Percentiles rank a stretch among this genome's conserved stretches.
Evolutionary conservation across 148 eudicot genomes (phyloP).

Genomic region (Mesembryanthemum crystallinum): DNA sequence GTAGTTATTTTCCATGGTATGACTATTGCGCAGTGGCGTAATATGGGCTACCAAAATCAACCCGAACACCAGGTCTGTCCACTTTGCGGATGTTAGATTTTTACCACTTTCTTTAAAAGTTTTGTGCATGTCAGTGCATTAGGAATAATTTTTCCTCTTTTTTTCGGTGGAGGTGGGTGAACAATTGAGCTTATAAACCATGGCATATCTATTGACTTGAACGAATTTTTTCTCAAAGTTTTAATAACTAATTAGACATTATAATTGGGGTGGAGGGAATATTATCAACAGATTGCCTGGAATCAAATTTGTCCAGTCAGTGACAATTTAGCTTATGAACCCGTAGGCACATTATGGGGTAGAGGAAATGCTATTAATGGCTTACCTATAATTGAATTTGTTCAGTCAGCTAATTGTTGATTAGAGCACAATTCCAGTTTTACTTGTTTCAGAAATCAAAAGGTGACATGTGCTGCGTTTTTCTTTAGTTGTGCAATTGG

Average conservation of each 20-base stretch:
- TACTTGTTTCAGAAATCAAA: neutral
- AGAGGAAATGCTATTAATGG: neutral
- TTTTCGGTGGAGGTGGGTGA: neutral
- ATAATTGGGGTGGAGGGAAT: neutral
- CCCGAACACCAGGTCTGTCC: slow-evolving; percentile 71
- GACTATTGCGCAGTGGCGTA: slow-evolving; percentile 96
- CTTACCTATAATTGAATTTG: neutral
- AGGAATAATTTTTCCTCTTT: neutral
- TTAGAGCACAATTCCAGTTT: neutral
- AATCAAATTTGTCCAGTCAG: neutral
- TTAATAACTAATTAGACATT: neutral
- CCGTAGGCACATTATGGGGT: neutral
- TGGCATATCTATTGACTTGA: neutral
- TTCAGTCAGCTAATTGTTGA: neutral
- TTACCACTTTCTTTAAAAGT: neutral
- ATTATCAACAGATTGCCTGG: neutral
- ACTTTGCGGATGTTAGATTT: neutral
- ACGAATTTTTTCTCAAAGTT: neutral
- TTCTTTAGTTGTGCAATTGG: slow-evolving; percentile 5
- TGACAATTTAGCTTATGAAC: neutral
- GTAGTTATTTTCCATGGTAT: slow-evolving; percentile 94
- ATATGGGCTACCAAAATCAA: slow-evolving; percentile 85
- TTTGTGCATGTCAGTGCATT: neutral
- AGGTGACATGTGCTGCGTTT: neutral
- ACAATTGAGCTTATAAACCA: neutral